These are phyloP conservation scores for Viola odorata DNA, from an alignment of 345 rosid genomes.

Conservation along the genomic window DNA sequence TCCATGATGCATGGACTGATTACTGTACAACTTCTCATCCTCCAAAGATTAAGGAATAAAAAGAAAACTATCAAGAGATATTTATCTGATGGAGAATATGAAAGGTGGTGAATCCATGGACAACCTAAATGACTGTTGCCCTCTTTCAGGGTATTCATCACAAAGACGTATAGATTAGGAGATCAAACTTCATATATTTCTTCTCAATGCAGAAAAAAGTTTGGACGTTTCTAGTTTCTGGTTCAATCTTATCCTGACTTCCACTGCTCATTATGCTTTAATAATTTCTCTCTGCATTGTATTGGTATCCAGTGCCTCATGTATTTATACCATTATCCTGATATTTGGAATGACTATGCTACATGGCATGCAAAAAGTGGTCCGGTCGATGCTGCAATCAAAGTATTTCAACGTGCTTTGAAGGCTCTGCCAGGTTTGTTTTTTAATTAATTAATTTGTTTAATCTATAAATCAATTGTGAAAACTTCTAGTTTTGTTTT, in stretches of 20 bases:
- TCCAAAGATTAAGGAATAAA: too few relatives aligned
- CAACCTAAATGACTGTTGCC: too few relatives aligned
- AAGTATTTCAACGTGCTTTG: constrained; percentile 91
- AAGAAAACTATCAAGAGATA: too few relatives aligned
- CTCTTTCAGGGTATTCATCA: too few relatives aligned
- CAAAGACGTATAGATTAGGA: too few relatives aligned
- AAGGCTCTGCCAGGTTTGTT: constrained; percentile 85
- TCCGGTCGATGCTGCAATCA: constrained; percentile 74
- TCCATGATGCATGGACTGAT: too few relatives aligned
- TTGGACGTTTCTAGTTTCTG: too few relatives aligned
- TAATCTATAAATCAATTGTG: not conserved
- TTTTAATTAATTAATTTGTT: constrained; percentile 6
- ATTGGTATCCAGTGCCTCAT: constrained; percentile 66
- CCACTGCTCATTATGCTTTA: not conserved
- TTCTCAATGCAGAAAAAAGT: too few relatives aligned
- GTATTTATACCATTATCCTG: constrained; percentile 93
- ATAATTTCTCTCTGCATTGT: constrained; percentile 16
- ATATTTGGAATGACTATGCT: constrained; percentile 93
- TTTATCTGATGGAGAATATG: too few relatives aligned
- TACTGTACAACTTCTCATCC: too few relatives aligned
- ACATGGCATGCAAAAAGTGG: constrained; percentile 91
- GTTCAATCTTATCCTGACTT: not conserved
- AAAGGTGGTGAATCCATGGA: too few relatives aligned
- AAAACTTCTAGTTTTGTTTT: not conserved
- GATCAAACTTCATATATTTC: too few relatives aligned